Evolutionary conservation across 352 stramenopile genomes (phyloP).

Genomic region (Peronosclerospora sorghi): DNA sequence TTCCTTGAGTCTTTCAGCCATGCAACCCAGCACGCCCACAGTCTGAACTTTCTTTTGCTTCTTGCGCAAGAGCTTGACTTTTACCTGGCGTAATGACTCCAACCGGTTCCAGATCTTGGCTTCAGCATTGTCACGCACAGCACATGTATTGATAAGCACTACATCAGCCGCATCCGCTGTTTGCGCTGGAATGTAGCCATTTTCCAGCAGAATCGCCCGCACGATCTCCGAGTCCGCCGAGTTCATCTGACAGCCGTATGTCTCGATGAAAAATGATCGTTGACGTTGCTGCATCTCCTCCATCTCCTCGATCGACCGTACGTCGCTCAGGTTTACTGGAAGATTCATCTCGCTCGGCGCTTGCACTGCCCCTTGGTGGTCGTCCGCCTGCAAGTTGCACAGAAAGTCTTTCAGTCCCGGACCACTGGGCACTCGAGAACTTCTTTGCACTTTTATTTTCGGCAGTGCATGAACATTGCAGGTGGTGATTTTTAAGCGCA

Average conservation of each 20-base stretch:
- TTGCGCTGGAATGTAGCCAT: constrained; percentile 45
- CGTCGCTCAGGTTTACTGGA: constrained; percentile 17
- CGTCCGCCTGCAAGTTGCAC: too few species aligned
- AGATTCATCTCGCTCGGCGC: constrained; percentile 75
- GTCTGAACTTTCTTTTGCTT: constrained; percentile 60
- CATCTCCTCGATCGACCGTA: constrained; percentile 47
- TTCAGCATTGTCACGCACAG: constrained; percentile 98
- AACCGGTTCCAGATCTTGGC: constrained; percentile 87
- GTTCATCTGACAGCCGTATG: constrained; percentile 99
- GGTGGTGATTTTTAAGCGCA: too few species aligned
- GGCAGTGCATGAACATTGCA: too few species aligned
- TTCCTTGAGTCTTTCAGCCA: constrained; percentile 98
- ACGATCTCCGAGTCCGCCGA: constrained; percentile 98
- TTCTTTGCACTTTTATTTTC: too few species aligned
- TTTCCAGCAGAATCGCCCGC: constrained; percentile 84
- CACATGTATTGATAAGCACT: constrained; percentile 98
- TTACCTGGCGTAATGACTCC: constrained; percentile 64
- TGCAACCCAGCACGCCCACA: constrained; percentile 97
- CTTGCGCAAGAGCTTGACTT: constrained; percentile 53
- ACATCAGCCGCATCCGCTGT: constrained; percentile 84
- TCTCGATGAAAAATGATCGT: constrained; percentile 84
- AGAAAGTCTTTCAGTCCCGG: too few species aligned
- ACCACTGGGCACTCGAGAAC: too few species aligned
- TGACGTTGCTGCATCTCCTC: constrained; percentile 19
- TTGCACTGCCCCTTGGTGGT: constrained; percentile 12